These are phyloP conservation scores for Ligustrum vulgare DNA, from an alignment of 257 asterid species.

Conservation along the genomic window DNA sequence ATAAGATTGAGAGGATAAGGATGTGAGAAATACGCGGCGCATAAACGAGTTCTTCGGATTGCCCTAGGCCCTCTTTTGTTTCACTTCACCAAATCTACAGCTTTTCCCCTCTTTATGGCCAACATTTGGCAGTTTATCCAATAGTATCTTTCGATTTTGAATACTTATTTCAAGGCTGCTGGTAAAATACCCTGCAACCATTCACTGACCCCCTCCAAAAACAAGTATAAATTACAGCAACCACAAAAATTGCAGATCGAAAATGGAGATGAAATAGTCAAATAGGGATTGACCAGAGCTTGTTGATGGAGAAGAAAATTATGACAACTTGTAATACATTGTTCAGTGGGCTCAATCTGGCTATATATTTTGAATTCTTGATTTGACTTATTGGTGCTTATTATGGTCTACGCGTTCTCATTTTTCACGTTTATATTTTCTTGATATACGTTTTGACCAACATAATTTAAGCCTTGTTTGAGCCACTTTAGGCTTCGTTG, in stretches of 20 bases:
- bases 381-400: background rate
- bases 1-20: constrained; percentile 46
- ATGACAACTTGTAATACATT: background rate
- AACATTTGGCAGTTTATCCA: constrained; percentile 14
- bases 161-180: background rate
- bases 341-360: background rate
- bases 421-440: constrained; percentile 33
- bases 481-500: no score
- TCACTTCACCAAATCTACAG: constrained; percentile 28
- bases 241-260: background rate
- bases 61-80: constrained; percentile 37
- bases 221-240: background rate
- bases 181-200: constrained; percentile 15
- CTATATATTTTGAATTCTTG: background rate
- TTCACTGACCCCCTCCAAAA: background rate
- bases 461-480: no score
- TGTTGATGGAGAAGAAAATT: background rate
- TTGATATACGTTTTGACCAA: background rate
- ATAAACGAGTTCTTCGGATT: constrained; percentile 32
- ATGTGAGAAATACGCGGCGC: constrained; percentile 43
- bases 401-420: constrained; percentile 32
- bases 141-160: background rate
- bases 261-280: background rate
- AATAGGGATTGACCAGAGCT: background rate
- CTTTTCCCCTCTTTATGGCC: background rate